Evolutionary conservation across 2,329 filamentous ascomycete genomes (phyloP).

Genomic region (Cladophialophora carrionii): DNA sequence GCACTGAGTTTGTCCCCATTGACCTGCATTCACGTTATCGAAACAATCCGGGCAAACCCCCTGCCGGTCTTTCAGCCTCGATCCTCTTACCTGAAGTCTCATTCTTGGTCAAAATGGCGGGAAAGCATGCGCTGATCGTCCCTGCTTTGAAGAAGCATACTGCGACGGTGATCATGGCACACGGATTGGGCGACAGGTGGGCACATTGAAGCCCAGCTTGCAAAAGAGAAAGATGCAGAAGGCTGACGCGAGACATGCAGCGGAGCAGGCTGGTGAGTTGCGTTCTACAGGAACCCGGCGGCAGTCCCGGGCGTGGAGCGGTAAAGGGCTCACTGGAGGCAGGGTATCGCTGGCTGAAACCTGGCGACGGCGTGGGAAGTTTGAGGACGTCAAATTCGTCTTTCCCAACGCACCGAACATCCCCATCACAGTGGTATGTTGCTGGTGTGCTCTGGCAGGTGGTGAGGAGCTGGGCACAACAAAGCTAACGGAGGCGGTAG

Average conservation of each 20-base stretch:
- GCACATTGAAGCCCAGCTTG: conserved; percentile 20
- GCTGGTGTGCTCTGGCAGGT: neutral
- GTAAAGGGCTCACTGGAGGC: neutral
- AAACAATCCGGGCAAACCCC: neutral
- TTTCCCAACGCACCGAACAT: conserved; percentile 88
- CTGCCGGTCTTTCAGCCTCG: neutral
- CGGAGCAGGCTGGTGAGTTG: conserved; percentile 51
- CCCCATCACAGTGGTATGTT: conserved; percentile 76
- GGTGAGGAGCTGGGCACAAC: neutral
- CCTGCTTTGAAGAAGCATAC: conserved; percentile 83
- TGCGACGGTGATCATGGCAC: conserved; percentile 90
- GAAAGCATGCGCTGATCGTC: conserved; percentile 62
- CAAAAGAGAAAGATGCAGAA: neutral
- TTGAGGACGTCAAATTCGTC: conserved; percentile 90
- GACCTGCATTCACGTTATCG: neutral
- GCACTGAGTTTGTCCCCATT: neutral
- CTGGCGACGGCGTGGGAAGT: conserved; percentile 76
- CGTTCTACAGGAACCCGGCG: neutral
- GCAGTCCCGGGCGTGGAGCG: neutral
- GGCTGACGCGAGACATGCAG: conserved; percentile 43
- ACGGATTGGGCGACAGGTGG: conserved; percentile 88
- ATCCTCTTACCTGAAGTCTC: no score
- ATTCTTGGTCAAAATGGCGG: conserved; percentile 20
- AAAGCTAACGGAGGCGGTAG: conserved; percentile 26
- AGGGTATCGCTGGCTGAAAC: conserved; percentile 80